These are phyloP conservation scores for Pythium periplocum DNA, from an alignment of 352 stramenopile species.

Conservation along the genomic window DNA sequence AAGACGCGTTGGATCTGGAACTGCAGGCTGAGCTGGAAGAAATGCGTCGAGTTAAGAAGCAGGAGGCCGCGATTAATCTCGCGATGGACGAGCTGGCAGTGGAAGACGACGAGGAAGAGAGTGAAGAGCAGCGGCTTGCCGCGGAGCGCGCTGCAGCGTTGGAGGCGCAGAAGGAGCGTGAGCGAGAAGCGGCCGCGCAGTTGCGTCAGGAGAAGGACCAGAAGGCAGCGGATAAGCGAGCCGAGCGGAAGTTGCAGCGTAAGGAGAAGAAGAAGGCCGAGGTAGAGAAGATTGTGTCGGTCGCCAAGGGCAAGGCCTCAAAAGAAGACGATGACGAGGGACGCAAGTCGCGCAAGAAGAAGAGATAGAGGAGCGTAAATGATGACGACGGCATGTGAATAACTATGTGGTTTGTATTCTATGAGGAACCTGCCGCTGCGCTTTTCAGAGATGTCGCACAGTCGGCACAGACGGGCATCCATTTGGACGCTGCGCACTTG, in stretches of 20 bases:
- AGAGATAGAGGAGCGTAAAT: slow-evolving; percentile 10
- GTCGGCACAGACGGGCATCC: slow-evolving; percentile 72
- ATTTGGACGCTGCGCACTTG: slow-evolving; percentile 81
- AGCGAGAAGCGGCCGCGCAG: slow-evolving; percentile 36
- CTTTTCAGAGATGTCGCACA: slow-evolving; percentile 47
- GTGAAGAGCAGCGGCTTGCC: not conserved
- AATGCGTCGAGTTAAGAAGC: slow-evolving; percentile 28
- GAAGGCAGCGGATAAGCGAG: slow-evolving; percentile 72
- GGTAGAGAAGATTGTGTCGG: slow-evolving; percentile 59
- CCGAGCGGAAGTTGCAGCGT: slow-evolving; percentile 75
- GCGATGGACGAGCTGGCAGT: not conserved
- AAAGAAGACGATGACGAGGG: slow-evolving; percentile 31
- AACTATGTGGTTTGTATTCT: slow-evolving; percentile 8
- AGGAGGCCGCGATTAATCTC: not conserved
- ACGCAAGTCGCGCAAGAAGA: slow-evolving; percentile 19
- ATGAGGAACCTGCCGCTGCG: slow-evolving; percentile 2
- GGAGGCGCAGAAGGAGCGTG: slow-evolving; percentile 27
- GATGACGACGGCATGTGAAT: no score
- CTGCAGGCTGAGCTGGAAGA: slow-evolving; percentile 49
- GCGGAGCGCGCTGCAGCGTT: slow-evolving; percentile 11
- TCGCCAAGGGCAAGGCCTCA: slow-evolving; percentile 34
- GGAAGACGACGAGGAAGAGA: slow-evolving; percentile 10
- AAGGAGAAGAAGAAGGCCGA: slow-evolving; percentile 79
- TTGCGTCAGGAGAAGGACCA: slow-evolving; percentile 64
- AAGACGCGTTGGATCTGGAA: slow-evolving; percentile 56